A percentile compares a stretch with the other conserved stretches of the same genome.
Evolutionary conservation across 768 basidiomycete genomes (phyloP).

Genomic region (Lactifluus pinguis): DNA sequence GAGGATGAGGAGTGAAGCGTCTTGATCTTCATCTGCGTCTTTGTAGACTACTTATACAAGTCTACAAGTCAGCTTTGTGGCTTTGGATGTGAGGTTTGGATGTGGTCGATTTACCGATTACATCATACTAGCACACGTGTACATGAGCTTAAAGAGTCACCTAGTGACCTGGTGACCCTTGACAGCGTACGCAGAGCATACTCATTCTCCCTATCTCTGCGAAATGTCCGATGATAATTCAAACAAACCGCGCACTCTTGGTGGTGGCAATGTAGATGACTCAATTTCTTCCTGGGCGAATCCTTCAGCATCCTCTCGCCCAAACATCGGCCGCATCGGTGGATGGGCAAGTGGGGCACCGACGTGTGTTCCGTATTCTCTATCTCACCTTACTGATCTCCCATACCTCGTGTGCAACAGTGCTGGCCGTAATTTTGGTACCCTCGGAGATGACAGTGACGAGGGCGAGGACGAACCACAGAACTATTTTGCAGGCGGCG

Average conservation of each 20-base stretch:
- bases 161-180: too few species aligned
- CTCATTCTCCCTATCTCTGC: not conserved
- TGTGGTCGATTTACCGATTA: too few species aligned
- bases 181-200: too few species aligned
- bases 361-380: not conserved
- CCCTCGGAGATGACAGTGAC: constrained; percentile 42
- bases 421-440: constrained; percentile 23
- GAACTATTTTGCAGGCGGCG: constrained; percentile 89
- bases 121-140: too few species aligned
- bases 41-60: too few species aligned
- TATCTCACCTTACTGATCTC: not conserved
- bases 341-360: constrained; percentile 11
- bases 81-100: too few species aligned
- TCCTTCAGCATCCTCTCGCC: not conserved
- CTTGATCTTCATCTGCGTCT: too few species aligned
- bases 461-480: constrained; percentile 36
- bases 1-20: constrained; percentile 43
- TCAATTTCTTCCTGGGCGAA: constrained; percentile 5
- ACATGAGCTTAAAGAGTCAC: too few species aligned
- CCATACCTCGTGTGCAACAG: not conserved
- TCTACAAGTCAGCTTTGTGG: too few species aligned
- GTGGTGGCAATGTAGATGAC: not conserved
- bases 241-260: constrained; percentile 15
- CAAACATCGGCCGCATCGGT: constrained; percentile 24
- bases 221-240: constrained; percentile 9